Evolutionary conservation across 2,329 filamentous ascomycete species (phyloP).

Genomic region (Geoglossum cookeanum): DNA sequence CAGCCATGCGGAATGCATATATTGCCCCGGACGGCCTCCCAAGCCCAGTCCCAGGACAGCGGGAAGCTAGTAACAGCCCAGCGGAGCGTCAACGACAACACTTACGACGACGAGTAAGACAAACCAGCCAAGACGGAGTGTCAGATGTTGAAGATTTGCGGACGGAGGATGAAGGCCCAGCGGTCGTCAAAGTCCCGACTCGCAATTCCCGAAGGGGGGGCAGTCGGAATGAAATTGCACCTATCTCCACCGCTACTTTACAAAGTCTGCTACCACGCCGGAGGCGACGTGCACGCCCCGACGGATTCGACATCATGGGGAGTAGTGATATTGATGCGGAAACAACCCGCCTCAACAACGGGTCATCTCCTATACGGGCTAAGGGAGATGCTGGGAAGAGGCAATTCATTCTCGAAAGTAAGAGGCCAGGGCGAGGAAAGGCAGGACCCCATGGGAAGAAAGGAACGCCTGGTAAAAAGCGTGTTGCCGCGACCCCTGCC

Average conservation of each 20-base stretch:
- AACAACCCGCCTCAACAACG: not conserved
- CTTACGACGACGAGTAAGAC: not conserved
- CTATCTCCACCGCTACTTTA: conserved; percentile 18
- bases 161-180: not conserved
- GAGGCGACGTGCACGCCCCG: conserved; percentile 16
- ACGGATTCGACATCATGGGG: conserved; percentile 18
- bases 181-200: not conserved
- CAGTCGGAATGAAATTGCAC: not conserved
- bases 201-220: not conserved
- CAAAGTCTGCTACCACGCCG: conserved; percentile 20
- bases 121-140: not conserved
- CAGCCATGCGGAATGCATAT: not conserved
- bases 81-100: conserved; percentile 36
- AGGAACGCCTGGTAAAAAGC: conserved; percentile 15
- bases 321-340: not conserved
- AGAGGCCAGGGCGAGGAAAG: not conserved
- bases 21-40: conserved; percentile 23
- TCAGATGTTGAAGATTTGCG: not conserved
- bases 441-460: not conserved
- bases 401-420: not conserved
- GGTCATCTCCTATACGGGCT: not conserved
- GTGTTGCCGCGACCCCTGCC: conserved; percentile 11
- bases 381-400: not conserved
- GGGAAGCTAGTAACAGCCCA: conserved; percentile 36
- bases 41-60: not conserved